Evolutionary conservation across 2,329 filamentous ascomycete species (phyloP).

Genomic region (Nemania sp.): DNA sequence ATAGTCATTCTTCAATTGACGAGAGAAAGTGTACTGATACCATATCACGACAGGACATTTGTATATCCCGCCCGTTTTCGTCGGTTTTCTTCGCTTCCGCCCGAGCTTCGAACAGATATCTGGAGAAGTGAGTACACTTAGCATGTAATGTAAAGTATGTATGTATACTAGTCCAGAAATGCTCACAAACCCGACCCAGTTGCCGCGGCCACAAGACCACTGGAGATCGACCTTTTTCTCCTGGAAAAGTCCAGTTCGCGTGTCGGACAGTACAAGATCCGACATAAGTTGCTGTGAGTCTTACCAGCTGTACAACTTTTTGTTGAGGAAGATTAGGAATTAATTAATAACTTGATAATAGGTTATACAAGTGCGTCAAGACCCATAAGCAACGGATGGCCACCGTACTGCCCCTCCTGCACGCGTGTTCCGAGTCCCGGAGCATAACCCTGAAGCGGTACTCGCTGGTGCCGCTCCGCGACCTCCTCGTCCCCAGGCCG

Average conservation of each 20-base stretch:
- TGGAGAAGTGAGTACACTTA: neutral
- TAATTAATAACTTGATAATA: too few relatives aligned
- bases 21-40: too few relatives aligned
- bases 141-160: too few relatives aligned
- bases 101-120: neutral
- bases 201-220: neutral
- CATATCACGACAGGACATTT: too few relatives aligned
- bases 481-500: neutral
- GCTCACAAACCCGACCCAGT: neutral
- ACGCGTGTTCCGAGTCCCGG: neutral
- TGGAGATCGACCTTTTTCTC: neutral
- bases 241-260: neutral
- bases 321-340: too few relatives aligned
- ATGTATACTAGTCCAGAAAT: neutral
- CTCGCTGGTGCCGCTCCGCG: neutral
- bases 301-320: too few relatives aligned
- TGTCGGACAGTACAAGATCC: too few relatives aligned
- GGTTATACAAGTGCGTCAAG: neutral
- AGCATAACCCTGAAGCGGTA: neutral
- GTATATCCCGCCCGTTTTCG: neutral
- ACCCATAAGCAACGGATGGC: neutral
- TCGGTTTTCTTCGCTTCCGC: neutral
- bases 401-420: neutral
- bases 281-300: too few relatives aligned
- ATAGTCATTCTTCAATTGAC: too few relatives aligned